These are phyloP conservation scores for Pseudopyrenochaeta lycopersici DNA, from an alignment of 2,329 filamentous ascomycete genomes.

Conservation along the genomic window DNA sequence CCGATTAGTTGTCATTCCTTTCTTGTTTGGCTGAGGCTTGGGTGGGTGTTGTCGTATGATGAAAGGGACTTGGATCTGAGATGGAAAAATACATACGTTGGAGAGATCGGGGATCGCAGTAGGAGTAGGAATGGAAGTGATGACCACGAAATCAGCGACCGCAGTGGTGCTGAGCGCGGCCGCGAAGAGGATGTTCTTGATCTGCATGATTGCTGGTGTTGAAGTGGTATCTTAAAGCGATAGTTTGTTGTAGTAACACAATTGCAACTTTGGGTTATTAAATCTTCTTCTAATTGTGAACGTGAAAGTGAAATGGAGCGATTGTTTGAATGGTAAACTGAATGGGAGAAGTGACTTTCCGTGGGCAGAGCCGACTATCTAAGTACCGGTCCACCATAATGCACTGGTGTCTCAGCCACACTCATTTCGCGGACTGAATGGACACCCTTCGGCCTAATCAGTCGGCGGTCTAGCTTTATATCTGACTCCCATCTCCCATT, in stretches of 20 bases:
- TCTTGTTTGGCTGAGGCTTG: neutral
- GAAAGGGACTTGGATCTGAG: too few species aligned
- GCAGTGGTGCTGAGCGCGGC: constrained; percentile 25
- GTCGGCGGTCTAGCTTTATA: too few species aligned
- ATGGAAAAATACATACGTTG: constrained; percentile 19
- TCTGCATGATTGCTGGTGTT: constrained; percentile 20
- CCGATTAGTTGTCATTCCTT: constrained; percentile 3
- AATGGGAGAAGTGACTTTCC: too few species aligned
- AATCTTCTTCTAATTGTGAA: neutral
- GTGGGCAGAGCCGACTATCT: too few species aligned
- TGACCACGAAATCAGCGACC: constrained; percentile 31
- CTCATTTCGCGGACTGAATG: too few species aligned
- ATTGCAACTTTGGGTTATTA: neutral
- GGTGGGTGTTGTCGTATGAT: neutral
- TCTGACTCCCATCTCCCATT: too few species aligned
- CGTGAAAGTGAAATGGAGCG: too few species aligned
- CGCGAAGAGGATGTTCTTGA: constrained; percentile 26
- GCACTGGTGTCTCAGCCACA: too few species aligned
- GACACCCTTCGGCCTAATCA: too few species aligned
- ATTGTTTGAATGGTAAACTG: too few species aligned
- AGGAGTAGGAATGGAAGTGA: constrained; percentile 22
- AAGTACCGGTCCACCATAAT: too few species aligned
- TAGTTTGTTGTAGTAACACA: neutral
- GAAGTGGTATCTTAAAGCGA: neutral
- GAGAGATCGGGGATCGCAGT: constrained; percentile 23